Conservation (phyloP, 352 stramenopile species). For the Globisporangium abappressorium region DNA sequence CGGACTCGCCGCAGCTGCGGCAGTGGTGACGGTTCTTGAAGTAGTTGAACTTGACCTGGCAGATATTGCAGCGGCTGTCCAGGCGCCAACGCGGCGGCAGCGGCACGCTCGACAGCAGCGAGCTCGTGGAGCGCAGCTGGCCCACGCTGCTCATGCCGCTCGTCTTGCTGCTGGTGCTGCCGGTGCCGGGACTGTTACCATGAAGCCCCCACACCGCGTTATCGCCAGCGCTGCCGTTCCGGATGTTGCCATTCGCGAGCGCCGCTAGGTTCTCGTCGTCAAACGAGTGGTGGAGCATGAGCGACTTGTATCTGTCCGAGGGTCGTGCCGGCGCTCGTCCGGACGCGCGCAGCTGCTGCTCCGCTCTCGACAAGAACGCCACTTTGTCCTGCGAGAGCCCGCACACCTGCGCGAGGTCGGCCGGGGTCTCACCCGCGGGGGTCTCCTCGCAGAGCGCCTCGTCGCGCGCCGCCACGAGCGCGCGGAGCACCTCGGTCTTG, state of each 20-base stretch:
- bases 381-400: slow-evolving; percentile 48
- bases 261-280: slow-evolving; percentile 6
- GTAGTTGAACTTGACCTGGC: slow-evolving; percentile 83
- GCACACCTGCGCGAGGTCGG: slow-evolving; percentile 58
- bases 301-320: slow-evolving; percentile 47
- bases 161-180: slow-evolving; percentile 4
- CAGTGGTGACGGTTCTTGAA: slow-evolving; percentile 87
- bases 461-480: slow-evolving; percentile 45
- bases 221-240: neutral
- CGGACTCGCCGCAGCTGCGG: slow-evolving; percentile 82
- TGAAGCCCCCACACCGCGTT: slow-evolving; percentile 9
- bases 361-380: slow-evolving; percentile 36
- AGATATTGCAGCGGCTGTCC: slow-evolving; percentile 81
- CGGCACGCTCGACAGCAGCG: slow-evolving; percentile 34
- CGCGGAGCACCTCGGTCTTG: slow-evolving; percentile 58
- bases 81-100: slow-evolving; percentile 70
- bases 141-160: slow-evolving; percentile 17
- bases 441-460: slow-evolving; percentile 66
- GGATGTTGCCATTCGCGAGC: neutral
- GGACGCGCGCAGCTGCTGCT: slow-evolving; percentile 40
- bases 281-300: slow-evolving; percentile 7
- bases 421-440: slow-evolving; percentile 62
- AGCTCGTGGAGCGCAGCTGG: slow-evolving; percentile 27
- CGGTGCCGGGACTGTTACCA: neutral
- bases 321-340: slow-evolving; percentile 47